Conservation (phyloP, 2,329 filamentous ascomycete species). For the Xylaria multiplex region DNA sequence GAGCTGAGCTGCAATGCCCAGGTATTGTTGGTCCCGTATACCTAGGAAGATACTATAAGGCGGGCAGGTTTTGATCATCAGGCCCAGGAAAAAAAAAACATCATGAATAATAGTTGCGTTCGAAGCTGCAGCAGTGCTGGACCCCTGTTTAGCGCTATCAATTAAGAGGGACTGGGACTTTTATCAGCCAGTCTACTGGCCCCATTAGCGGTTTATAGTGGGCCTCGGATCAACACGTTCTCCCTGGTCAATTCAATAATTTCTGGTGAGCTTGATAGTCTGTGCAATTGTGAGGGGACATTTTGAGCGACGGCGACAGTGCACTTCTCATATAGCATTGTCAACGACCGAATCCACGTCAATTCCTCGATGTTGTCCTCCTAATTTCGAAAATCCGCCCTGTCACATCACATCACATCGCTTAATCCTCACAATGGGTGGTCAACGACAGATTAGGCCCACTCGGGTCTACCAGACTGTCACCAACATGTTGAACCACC, state of each 20-base stretch:
- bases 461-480: constrained; percentile 57
- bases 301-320: background rate
- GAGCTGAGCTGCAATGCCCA: background rate
- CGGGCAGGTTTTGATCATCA: background rate
- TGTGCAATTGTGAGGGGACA: background rate
- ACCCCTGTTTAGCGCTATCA: constrained; percentile 21
- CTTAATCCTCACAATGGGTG: constrained; percentile 46
- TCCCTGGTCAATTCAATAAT: constrained; percentile 27
- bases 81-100: constrained; percentile 18
- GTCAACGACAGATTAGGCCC: constrained; percentile 51
- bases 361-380: background rate
- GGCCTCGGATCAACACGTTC: constrained; percentile 26
- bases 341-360: background rate
- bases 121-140: constrained; percentile 12
- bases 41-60: background rate
- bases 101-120: constrained; percentile 4
- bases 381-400: background rate
- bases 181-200: constrained; percentile 20
- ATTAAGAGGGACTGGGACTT: background rate
- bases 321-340: background rate
- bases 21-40: constrained; percentile 5
- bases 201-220: constrained; percentile 32
- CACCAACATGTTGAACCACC: constrained; percentile 51
- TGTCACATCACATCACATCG: constrained; percentile 1
- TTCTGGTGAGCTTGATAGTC: constrained; percentile 18